Percentiles rank a stretch among this genome's conserved stretches.
These are phyloP conservation scores for Flaveria ramosissima DNA, from an alignment of 129 eudicot genomes.

Conservation along the genomic window DNA sequence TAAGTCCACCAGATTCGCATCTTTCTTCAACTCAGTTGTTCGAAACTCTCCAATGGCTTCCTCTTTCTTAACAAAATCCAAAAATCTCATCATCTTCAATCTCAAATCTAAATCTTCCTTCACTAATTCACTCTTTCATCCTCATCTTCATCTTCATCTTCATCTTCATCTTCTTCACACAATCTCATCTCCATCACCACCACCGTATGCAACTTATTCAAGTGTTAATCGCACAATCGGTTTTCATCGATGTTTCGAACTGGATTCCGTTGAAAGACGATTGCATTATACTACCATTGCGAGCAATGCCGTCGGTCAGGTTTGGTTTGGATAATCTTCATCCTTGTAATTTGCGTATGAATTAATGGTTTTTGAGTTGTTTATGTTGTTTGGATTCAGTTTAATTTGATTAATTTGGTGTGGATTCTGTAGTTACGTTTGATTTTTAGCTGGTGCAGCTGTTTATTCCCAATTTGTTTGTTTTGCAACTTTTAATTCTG, in stretches of 20 bases:
- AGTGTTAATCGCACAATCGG: not conserved
- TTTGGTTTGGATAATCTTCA: constrained; percentile 15
- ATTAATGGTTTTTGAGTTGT: not conserved
- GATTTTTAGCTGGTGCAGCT: not conserved
- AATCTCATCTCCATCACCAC: constrained; percentile 17
- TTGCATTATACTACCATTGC: constrained; percentile 27
- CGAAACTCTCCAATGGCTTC: constrained; percentile 28
- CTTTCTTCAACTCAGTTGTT: not conserved
- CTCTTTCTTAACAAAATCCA: constrained; percentile 31
- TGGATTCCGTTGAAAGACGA: not conserved
- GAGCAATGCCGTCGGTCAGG: constrained; percentile 24
- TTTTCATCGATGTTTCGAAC: not conserved
- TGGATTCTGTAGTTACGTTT: too few relatives aligned
- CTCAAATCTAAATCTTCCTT: constrained; percentile 8
- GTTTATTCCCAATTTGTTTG: too few relatives aligned
- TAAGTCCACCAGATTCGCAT: not conserved
- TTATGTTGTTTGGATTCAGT: constrained; percentile 4
- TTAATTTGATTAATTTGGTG: not conserved
- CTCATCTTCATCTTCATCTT: too few relatives aligned
- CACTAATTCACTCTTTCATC: constrained; percentile 1
- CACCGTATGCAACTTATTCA: constrained; percentile 19
- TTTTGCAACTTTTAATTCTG: not conserved
- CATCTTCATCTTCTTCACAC: constrained; percentile 2
- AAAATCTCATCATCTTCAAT: constrained; percentile 9
- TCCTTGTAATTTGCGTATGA: constrained; percentile 3